Conservation (phyloP, 495 filamentous ascomycete species). For the Thozetella sp. region DNA sequence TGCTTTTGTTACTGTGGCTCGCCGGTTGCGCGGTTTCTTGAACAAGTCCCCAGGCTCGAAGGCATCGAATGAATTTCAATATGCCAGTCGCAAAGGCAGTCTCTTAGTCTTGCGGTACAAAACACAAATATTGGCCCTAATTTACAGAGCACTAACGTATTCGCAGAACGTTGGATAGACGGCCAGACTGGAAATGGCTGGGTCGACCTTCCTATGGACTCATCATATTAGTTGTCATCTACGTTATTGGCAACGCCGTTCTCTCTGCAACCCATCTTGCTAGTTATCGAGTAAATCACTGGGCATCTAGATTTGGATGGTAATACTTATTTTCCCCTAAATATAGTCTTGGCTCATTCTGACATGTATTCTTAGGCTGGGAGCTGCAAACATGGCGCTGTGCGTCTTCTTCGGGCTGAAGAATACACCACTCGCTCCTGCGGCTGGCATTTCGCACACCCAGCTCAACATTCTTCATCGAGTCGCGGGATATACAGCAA, state of each 20-base stretch:
- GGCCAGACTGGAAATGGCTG: not conserved
- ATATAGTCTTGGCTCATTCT: not conserved
- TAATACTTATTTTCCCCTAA: not conserved
- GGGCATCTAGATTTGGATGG: not conserved
- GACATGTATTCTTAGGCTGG: not conserved
- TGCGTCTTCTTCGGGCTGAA: not conserved
- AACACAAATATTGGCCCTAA: not conserved
- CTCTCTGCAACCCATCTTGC: not conserved
- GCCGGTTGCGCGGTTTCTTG: not conserved
- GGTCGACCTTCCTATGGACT: not conserved
- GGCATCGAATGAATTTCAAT: not conserved
- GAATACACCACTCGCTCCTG: not conserved
- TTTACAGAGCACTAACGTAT: not conserved
- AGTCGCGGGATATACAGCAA: not conserved
- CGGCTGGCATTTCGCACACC: not conserved
- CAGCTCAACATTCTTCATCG: not conserved
- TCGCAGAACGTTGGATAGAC: not conserved
- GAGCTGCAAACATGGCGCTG: not conserved
- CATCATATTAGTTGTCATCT: not conserved
- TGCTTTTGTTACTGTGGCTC: not conserved
- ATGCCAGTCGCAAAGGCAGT: not conserved
- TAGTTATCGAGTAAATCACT: not conserved
- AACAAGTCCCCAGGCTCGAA: not conserved
- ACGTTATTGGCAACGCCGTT: not conserved
- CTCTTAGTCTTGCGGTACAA: not conserved